These are phyloP conservation scores for Stachybotrys echinatus DNA, from an alignment of 2,329 filamentous ascomycete species.

Conservation along the genomic window DNA sequence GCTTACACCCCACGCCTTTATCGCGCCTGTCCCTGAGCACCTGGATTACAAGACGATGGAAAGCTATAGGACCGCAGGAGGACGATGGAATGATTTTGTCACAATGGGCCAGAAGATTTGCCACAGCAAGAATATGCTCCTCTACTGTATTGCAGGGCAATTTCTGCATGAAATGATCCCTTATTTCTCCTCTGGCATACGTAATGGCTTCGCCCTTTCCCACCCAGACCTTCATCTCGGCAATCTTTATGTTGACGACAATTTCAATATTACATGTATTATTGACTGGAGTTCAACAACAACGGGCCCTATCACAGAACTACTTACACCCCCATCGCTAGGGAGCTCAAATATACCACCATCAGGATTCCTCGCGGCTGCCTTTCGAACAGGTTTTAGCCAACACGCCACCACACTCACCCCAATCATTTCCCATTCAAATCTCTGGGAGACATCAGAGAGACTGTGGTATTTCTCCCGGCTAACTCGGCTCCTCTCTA, in stretches of 20 bases:
- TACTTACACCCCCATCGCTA: conserved; percentile 7
- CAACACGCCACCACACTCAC: not conserved
- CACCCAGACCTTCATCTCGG: conserved; percentile 17
- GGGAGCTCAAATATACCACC: conserved; percentile 1
- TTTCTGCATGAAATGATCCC: conserved; percentile 19
- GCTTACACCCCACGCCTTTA: conserved; percentile 18
- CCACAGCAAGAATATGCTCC: conserved; percentile 14
- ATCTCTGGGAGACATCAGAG: conserved; percentile 5
- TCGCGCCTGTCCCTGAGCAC: conserved; percentile 18
- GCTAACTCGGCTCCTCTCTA: conserved; percentile 10
- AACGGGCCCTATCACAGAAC: conserved; percentile 9
- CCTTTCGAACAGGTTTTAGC: conserved; percentile 6
- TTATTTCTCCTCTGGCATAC: conserved; percentile 3
- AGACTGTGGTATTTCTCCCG: conserved; percentile 10
- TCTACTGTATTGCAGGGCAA: conserved; percentile 14
- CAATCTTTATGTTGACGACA: conserved; percentile 18
- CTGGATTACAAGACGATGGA: conserved; percentile 12
- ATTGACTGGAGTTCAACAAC: conserved; percentile 18
- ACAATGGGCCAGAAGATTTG: conserved; percentile 11
- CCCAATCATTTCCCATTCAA: not conserved
- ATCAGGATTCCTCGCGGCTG: conserved; percentile 3
- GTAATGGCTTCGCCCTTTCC: conserved; percentile 6
- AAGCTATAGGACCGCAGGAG: conserved; percentile 7
- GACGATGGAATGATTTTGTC: conserved; percentile 5
- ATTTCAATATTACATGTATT: conserved; percentile 16